Percentiles rank a stretch among this genome's conserved stretches.
These are phyloP conservation scores for Wickerhamiella sergipiensis DNA, from an alignment of 805 yeast genomes.

Conservation along the genomic window DNA sequence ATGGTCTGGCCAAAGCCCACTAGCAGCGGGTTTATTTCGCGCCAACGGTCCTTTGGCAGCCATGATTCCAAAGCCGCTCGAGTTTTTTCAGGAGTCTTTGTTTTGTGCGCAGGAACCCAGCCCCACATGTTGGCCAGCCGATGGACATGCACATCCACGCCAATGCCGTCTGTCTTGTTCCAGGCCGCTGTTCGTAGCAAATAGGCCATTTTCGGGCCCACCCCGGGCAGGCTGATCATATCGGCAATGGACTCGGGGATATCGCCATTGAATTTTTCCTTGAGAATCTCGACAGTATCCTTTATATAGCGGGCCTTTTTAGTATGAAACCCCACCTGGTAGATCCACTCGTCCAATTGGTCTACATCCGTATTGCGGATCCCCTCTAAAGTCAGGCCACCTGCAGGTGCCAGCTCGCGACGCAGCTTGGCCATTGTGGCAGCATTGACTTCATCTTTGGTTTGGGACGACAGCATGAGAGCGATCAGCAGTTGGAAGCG, in stretches of 20 bases:
- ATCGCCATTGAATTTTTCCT: conserved; percentile 42
- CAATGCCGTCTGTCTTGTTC: conserved; percentile 65
- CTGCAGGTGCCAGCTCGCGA: conserved; percentile 32
- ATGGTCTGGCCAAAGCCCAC: conserved; percentile 92
- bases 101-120: conserved; percentile 43
- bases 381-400: conserved; percentile 22
- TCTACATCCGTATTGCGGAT: conserved; percentile 27
- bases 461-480: conserved; percentile 79
- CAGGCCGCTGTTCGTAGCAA: conserved; percentile 72
- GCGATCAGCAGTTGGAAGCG: conserved; percentile 69
- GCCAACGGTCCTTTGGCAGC: conserved; percentile 67
- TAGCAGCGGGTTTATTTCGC: conserved; percentile 67
- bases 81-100: conserved; percentile 62
- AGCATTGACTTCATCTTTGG: conserved; percentile 77
- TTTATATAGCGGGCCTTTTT: conserved; percentile 64
- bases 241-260: conserved; percentile 60
- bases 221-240: conserved; percentile 66
- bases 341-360: conserved; percentile 52
- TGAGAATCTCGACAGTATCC: conserved; percentile 41
- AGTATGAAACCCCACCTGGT: conserved; percentile 74
- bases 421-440: conserved; percentile 56
- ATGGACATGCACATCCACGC: conserved; percentile 86
- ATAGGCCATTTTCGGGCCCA: conserved; percentile 92
- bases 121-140: conserved; percentile 67
- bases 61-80: conserved; percentile 54